These are phyloP conservation scores for Phycomyces nitens DNA, from an alignment of 192 early-diverging fungal genomes.

Conservation along the genomic window DNA sequence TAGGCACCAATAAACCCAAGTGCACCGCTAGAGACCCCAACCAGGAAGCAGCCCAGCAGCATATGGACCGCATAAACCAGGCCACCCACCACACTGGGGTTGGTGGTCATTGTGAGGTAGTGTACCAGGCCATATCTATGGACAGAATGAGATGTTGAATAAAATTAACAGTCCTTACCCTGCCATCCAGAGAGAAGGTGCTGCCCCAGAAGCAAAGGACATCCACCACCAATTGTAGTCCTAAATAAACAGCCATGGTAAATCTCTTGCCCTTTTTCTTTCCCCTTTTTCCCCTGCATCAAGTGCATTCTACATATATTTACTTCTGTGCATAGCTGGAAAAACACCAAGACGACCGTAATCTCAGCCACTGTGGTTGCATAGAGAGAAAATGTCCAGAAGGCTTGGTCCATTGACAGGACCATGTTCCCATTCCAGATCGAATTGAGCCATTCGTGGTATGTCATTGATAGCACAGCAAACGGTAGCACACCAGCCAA, in stretches of 20 bases:
- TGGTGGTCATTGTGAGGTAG: slow-evolving; percentile 66
- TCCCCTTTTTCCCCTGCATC: neutral
- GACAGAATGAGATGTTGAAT: too few species aligned
- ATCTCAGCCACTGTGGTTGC: slow-evolving; percentile 55
- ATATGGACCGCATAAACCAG: slow-evolving; percentile 75
- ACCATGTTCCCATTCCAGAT: slow-evolving; percentile 15
- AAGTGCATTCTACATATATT: neutral
- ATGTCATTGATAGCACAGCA: slow-evolving; percentile 68
- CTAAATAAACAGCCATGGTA: slow-evolving; percentile 23
- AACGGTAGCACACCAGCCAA: slow-evolving; percentile 56
- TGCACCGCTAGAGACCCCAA: slow-evolving; percentile 71
- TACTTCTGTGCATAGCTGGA: slow-evolving; percentile 59
- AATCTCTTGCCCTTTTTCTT: slow-evolving; percentile 2
- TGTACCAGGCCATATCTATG: slow-evolving; percentile 58
- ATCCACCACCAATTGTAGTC: slow-evolving; percentile 94
- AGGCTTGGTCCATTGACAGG: slow-evolving; percentile 52
- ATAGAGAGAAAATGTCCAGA: slow-evolving; percentile 57
- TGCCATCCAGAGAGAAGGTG: slow-evolving; percentile 50
- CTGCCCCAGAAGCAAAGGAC: slow-evolving; percentile 70
- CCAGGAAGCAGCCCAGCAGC: slow-evolving; percentile 61
- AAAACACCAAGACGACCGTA: slow-evolving; percentile 65
- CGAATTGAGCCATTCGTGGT: slow-evolving; percentile 68
- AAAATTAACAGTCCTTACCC: too few species aligned
- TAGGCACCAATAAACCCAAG: slow-evolving; percentile 74
- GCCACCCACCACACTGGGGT: slow-evolving; percentile 60